phyloP scores from a whole-genome alignment of 2,329 filamentous ascomycete species.

The Phialophora tarda region DNA sequence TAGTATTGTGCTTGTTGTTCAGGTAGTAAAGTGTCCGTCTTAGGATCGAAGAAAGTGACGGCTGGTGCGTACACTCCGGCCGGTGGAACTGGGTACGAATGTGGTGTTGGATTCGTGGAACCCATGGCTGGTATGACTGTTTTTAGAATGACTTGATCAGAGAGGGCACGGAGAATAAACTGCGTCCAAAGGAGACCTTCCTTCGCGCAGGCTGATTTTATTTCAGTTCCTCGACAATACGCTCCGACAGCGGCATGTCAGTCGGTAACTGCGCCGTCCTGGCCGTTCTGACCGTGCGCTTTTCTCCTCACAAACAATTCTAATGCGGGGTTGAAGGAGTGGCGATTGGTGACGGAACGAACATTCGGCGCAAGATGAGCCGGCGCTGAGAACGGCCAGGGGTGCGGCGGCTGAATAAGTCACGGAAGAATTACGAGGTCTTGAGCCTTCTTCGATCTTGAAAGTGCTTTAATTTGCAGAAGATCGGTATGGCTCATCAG shows the following conservation, averaged over 20 bases:
- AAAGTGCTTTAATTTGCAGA: background rate
- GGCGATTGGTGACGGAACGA: background rate
- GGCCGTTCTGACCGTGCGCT: conserved; percentile 4
- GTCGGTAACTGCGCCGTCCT: conserved; percentile 15
- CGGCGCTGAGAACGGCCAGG: background rate
- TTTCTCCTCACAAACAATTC: background rate
- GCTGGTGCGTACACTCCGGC: conserved; percentile 60
- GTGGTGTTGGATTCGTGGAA: conserved; percentile 28
- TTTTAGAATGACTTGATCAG: background rate
- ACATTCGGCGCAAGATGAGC: background rate
- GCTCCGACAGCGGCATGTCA: conserved; percentile 17
- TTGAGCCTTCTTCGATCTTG: background rate
- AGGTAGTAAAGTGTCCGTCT: conserved; percentile 57
- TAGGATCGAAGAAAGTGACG: conserved; percentile 61
- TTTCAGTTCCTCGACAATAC: background rate
- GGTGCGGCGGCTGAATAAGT: background rate
- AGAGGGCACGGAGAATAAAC: background rate
- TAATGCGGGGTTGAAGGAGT: conserved; percentile 7
- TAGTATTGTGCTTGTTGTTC: conserved; percentile 59
- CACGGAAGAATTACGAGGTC: background rate
- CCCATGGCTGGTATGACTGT: conserved; percentile 23
- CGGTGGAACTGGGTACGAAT: conserved; percentile 35
- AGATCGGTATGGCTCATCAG: background rate
- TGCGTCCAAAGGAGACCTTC: background rate
- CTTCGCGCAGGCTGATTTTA: background rate